Evolutionary conservation across 179 eudicot genomes (phyloP).

Genomic region (Pouteria campechiana): DNA sequence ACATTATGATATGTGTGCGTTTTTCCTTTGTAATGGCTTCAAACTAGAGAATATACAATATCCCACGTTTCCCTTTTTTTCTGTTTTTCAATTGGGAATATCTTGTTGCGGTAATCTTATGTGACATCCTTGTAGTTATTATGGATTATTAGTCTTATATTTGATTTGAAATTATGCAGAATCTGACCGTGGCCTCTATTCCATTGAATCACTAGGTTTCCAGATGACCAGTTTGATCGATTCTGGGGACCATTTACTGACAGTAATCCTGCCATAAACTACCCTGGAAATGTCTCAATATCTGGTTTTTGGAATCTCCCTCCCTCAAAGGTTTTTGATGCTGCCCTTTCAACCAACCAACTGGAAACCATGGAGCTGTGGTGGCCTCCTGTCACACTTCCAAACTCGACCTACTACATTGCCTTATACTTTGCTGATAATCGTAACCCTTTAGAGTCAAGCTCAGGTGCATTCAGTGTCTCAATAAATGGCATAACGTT

Average conservation of each 20-base stretch:
- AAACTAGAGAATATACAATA: too few relatives aligned
- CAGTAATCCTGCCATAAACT: conserved; percentile 20
- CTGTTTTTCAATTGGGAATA: background rate
- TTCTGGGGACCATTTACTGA: conserved; percentile 77
- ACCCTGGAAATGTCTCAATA: conserved; percentile 35
- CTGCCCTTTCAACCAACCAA: conserved; percentile 28
- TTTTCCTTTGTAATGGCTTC: too few relatives aligned
- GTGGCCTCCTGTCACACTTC: conserved; percentile 74
- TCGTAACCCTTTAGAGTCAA: conserved; percentile 23
- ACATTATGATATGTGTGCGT: too few relatives aligned
- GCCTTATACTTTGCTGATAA: conserved; percentile 86
- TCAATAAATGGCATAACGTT: conserved; percentile 55
- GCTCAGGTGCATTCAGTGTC: conserved; percentile 38
- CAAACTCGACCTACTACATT: conserved; percentile 51
- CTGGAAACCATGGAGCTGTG: conserved; percentile 36
- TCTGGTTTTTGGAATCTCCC: conserved; percentile 93
- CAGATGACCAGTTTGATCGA: conserved; percentile 89
- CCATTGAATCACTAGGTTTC: conserved; percentile 50
- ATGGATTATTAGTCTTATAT: too few relatives aligned
- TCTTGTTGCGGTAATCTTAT: too few relatives aligned
- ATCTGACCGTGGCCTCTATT: too few relatives aligned
- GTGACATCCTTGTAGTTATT: too few relatives aligned
- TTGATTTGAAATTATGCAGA: too few relatives aligned
- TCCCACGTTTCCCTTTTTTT: too few relatives aligned
- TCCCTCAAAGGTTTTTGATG: conserved; percentile 60